phyloP scores from a whole-genome alignment of 73 alveolate genomes.

The Halteria grandinella region DNA sequence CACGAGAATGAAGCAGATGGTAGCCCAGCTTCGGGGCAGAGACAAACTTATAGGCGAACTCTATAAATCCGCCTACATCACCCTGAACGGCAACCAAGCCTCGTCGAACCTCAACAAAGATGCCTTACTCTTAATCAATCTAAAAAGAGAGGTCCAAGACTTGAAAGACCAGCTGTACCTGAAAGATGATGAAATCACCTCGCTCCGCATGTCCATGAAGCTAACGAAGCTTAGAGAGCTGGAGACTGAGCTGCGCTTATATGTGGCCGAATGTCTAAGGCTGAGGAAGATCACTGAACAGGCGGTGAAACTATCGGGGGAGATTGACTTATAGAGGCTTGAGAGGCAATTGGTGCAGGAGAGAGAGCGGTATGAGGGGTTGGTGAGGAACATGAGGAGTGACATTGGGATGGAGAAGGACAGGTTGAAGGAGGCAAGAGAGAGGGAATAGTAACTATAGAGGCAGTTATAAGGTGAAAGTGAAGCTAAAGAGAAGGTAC shows the following conservation, averaged over 20 bases:
- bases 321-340: slow-evolving; percentile 18
- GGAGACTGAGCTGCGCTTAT: slow-evolving; percentile 45
- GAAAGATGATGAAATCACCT: slow-evolving; percentile 53
- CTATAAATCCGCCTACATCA: slow-evolving; percentile 38
- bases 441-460: too few species aligned
- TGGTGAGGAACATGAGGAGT: too few species aligned
- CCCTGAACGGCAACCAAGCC: slow-evolving; percentile 14
- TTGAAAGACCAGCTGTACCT: slow-evolving; percentile 23
- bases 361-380: too few species aligned
- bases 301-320: slow-evolving; percentile 7
- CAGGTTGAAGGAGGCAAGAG: too few species aligned
- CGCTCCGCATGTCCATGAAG: slow-evolving; percentile 33
- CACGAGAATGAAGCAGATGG: slow-evolving; percentile 7
- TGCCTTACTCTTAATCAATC: slow-evolving; percentile 18
- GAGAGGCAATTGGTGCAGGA: slow-evolving; percentile 14
- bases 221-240: slow-evolving; percentile 46
- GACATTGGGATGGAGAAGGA: too few species aligned
- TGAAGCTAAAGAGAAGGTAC: too few species aligned
- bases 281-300: slow-evolving; percentile 48
- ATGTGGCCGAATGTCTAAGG: slow-evolving; percentile 54
- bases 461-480: too few species aligned
- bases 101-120: slow-evolving; percentile 25
- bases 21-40: neutral
- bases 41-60: slow-evolving; percentile 31
- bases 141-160: slow-evolving; percentile 43